Conservation (phyloP, 192 early-diverging fungal species). For the Gaertneriomyces sp. region DNA sequence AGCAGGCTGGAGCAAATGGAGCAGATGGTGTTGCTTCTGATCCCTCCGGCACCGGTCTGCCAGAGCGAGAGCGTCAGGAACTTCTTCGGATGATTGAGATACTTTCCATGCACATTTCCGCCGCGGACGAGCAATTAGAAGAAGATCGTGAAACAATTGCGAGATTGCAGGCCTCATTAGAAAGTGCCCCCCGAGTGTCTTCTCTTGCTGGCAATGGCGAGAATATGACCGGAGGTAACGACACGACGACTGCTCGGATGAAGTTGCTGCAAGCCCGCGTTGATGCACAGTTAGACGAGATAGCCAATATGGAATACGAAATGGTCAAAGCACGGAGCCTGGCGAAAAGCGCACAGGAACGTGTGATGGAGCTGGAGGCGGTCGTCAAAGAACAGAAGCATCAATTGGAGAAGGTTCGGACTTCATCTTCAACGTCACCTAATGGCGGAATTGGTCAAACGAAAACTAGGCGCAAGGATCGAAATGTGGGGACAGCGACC, state of each 20-base stretch:
- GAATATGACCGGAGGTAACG: neutral
- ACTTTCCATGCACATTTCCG: slow-evolving; percentile 18
- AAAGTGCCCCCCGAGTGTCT: neutral
- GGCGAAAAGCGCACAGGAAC: slow-evolving; percentile 9
- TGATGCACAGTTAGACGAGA: slow-evolving; percentile 22
- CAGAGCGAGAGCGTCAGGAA: slow-evolving; percentile 25
- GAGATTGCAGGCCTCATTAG: slow-evolving; percentile 11
- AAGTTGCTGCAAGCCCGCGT: slow-evolving; percentile 10
- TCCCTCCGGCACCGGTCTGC: neutral
- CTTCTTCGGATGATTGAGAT: slow-evolving; percentile 24
- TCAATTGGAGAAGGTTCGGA: neutral
- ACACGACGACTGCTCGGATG: neutral
- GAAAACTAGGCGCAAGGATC: neutral
- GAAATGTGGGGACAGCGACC: neutral
- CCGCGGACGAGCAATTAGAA: slow-evolving; percentile 18
- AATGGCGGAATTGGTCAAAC: neutral
- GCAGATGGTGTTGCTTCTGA: slow-evolving; percentile 2
- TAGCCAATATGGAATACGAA: slow-evolving; percentile 28
- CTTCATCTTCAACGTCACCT: neutral
- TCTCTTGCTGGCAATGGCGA: neutral
- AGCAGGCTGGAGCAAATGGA: neutral
- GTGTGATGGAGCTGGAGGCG: slow-evolving; percentile 14
- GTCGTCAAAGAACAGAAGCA: neutral
- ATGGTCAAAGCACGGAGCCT: slow-evolving; percentile 13
- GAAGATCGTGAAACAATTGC: slow-evolving; percentile 11